Evolutionary conservation across 2,329 filamentous ascomycete genomes (phyloP).

Genomic region (Penicillium sp.): DNA sequence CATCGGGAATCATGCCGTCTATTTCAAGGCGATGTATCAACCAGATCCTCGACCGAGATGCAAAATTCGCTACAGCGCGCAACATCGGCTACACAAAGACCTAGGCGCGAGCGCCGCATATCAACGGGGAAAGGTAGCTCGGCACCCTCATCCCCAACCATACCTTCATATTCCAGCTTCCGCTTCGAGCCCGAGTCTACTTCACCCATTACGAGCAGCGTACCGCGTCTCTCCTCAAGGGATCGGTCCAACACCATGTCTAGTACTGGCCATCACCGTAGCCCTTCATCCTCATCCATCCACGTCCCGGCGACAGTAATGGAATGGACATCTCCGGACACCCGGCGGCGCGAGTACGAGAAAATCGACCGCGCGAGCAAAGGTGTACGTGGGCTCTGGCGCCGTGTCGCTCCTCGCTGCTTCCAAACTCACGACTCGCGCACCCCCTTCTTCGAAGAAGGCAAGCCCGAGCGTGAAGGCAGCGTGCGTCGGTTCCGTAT

Average conservation of each 20-base stretch:
- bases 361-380: slow-evolving; percentile 51
- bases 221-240: slow-evolving; percentile 3
- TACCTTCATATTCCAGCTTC: slow-evolving; percentile 16
- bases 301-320: slow-evolving; percentile 42
- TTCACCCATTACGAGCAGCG: neutral
- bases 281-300: slow-evolving; percentile 23
- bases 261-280: slow-evolving; percentile 17
- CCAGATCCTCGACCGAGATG: slow-evolving; percentile 2
- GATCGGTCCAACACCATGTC: slow-evolving; percentile 22
- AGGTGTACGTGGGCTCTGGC: slow-evolving; percentile 45
- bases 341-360: slow-evolving; percentile 50
- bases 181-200: slow-evolving; percentile 12
- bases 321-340: slow-evolving; percentile 48
- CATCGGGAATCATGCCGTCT: slow-evolving; percentile 44
- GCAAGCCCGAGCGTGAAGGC: slow-evolving; percentile 42
- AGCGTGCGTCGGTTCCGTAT: slow-evolving; percentile 48
- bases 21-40: slow-evolving; percentile 31
- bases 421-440: slow-evolving; percentile 35
- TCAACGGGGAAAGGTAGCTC: slow-evolving; percentile 20
- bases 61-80: slow-evolving; percentile 7
- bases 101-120: slow-evolving; percentile 9
- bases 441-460: slow-evolving; percentile 45
- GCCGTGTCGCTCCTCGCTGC: slow-evolving; percentile 43
- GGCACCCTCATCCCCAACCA: slow-evolving; percentile 20
- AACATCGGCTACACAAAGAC: slow-evolving; percentile 10